phyloP scores from a whole-genome alignment of 73 alveolate species.

The Uronychia binucleata region DNA sequence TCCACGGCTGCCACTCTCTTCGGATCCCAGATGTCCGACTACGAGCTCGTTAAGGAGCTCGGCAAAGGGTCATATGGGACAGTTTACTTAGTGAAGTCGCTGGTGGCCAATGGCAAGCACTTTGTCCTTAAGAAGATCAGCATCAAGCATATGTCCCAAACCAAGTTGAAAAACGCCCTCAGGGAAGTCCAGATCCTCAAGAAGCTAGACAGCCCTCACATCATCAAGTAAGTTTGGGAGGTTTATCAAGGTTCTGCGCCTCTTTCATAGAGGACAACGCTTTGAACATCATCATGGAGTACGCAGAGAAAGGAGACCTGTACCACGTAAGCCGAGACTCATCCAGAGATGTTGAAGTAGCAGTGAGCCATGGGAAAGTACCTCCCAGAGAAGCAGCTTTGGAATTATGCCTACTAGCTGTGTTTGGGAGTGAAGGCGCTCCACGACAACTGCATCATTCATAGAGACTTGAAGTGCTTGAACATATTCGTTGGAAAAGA shows the following conservation, averaged over 20 bases:
- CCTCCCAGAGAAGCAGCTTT: slow-evolving; percentile 84
- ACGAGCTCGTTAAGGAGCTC: slow-evolving; percentile 5
- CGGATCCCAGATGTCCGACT: background rate
- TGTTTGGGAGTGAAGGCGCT: slow-evolving; percentile 87
- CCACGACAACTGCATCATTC: slow-evolving; percentile 93
- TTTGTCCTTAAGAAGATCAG: slow-evolving; percentile 91
- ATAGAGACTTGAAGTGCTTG: slow-evolving; percentile 95
- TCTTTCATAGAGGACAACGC: slow-evolving; percentile 90
- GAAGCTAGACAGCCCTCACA: slow-evolving; percentile 86
- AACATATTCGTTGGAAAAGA: slow-evolving; percentile 74
- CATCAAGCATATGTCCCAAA: slow-evolving; percentile 86
- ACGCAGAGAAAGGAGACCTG: slow-evolving; percentile 97
- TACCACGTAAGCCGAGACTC: slow-evolving; percentile 61
- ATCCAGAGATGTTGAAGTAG: slow-evolving; percentile 42
- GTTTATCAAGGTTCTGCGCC: slow-evolving; percentile 77
- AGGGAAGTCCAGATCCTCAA: slow-evolving; percentile 91
- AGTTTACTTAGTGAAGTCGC: background rate
- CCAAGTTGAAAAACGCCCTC: slow-evolving; percentile 85
- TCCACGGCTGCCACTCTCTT: background rate
- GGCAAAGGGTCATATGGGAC: slow-evolving; percentile 21
- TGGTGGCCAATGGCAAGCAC: background rate
- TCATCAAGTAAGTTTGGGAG: slow-evolving; percentile 58
- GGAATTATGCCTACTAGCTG: slow-evolving; percentile 91
- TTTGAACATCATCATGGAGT: slow-evolving; percentile 95
- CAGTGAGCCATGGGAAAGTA: slow-evolving; percentile 63